phyloP scores from a whole-genome alignment of 2,329 filamentous ascomycete genomes.

The Nectriaceae sp. region DNA sequence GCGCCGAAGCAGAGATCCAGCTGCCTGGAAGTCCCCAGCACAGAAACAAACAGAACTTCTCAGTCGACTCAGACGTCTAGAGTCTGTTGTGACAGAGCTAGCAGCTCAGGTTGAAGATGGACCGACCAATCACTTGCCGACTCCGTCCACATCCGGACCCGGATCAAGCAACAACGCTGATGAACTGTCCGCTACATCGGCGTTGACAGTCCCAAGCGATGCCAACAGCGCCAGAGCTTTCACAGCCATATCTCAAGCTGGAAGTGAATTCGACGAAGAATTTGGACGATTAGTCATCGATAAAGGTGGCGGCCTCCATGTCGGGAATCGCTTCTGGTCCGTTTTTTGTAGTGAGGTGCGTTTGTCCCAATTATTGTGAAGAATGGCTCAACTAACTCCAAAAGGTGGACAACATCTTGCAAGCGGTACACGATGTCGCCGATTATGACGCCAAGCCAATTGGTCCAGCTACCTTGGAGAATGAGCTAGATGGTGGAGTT shows the following conservation, averaged over 20 bases:
- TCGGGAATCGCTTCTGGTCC: constrained; percentile 34
- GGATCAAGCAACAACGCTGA: neutral
- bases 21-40: constrained; percentile 19
- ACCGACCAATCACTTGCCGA: neutral
- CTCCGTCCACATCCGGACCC: neutral
- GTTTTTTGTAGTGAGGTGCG: constrained; percentile 33
- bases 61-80: constrained; percentile 29
- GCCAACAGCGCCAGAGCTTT: neutral
- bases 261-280: constrained; percentile 29
- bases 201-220: neutral
- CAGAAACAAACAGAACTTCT: constrained; percentile 34
- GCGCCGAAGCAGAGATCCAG: constrained; percentile 22
- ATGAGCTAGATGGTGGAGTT: neutral
- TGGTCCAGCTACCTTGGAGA: constrained; percentile 2
- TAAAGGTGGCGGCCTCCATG: constrained; percentile 26
- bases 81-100: constrained; percentile 34
- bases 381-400: neutral
- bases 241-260: constrained; percentile 3
- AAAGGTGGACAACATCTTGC: constrained; percentile 32
- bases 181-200: neutral
- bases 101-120: constrained; percentile 31
- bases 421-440: constrained; percentile 30
- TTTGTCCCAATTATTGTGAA: neutral
- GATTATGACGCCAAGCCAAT: constrained; percentile 9
- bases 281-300: constrained; percentile 31